Evolutionary conservation across 2,329 filamentous ascomycete species (phyloP).

Genomic region (Proliferodiscus dingleyae): DNA sequence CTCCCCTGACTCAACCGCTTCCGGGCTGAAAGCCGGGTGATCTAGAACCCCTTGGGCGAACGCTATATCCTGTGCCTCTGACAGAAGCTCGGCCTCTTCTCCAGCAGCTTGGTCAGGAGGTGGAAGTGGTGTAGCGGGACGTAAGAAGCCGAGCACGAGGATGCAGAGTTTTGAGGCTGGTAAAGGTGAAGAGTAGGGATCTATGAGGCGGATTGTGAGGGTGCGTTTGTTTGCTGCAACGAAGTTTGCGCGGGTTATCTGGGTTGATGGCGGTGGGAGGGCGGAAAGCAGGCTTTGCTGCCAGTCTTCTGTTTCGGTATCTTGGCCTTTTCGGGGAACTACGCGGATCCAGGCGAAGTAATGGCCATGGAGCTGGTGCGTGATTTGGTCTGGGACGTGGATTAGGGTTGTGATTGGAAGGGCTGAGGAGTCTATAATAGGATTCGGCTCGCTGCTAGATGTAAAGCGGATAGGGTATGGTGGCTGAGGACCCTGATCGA

Average conservation of each 20-base stretch:
- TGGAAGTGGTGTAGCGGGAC: conserved; percentile 31
- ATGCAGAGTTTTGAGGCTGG: conserved; percentile 44
- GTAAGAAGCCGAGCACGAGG: conserved; percentile 57
- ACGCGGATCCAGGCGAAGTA: conserved; percentile 63
- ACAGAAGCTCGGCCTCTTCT: conserved; percentile 34
- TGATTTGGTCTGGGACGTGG: conserved; percentile 47
- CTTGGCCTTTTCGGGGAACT: conserved; percentile 26
- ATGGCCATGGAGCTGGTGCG: conserved; percentile 51
- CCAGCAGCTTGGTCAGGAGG: conserved; percentile 38
- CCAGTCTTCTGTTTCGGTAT: conserved; percentile 52
- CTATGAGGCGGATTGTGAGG: conserved; percentile 48
- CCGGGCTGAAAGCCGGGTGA: conserved; percentile 36
- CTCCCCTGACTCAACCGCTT: conserved; percentile 32
- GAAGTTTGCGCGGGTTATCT: conserved; percentile 13
- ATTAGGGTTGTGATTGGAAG: conserved; percentile 51
- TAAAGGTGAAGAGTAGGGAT: conserved; percentile 41
- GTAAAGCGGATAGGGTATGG: conserved; percentile 51
- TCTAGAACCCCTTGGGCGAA: conserved; percentile 34
- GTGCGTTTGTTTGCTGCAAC: conserved; percentile 46
- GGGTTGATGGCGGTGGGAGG: conserved; percentile 42
- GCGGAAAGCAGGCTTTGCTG: conserved; percentile 54
- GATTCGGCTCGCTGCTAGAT: conserved; percentile 40
- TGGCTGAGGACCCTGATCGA: conserved; percentile 45
- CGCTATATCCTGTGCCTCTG: conserved; percentile 36
- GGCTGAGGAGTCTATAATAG: conserved; percentile 34